Evolutionary conservation across 169 alveolate genomes (phyloP).

Genomic region (Pseudocohnilembus persalinus): DNA sequence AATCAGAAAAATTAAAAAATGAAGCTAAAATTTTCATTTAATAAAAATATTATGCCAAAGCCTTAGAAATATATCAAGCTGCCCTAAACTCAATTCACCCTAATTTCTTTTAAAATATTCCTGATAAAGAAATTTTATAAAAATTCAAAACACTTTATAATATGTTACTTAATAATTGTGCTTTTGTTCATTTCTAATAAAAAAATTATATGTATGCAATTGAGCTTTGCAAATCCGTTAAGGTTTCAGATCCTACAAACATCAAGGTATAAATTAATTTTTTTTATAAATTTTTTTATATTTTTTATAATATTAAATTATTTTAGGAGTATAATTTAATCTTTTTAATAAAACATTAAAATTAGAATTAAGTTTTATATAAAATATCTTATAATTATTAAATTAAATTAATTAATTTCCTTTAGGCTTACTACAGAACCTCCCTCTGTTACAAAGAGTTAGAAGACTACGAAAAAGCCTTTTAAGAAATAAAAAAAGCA

Average conservation of each 20-base stretch:
- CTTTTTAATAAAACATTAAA: too few relatives aligned
- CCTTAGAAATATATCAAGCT: background rate
- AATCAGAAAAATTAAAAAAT: background rate
- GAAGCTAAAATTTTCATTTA: background rate
- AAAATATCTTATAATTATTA: too few relatives aligned
- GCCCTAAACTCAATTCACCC: background rate
- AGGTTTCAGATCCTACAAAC: background rate
- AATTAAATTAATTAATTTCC: too few relatives aligned
- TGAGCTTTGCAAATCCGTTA: background rate
- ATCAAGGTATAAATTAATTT: background rate
- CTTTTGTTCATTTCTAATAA: background rate
- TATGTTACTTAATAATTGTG: background rate
- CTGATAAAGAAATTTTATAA: background rate
- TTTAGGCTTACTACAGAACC: background rate
- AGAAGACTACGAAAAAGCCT: background rate
- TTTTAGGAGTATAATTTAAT: too few relatives aligned
- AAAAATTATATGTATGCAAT: background rate
- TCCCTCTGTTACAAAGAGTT: background rate
- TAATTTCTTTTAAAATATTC: too few relatives aligned
- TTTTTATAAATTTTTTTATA: too few relatives aligned
- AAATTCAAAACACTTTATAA: too few relatives aligned
- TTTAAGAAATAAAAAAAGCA: background rate
- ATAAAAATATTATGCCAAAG: background rate
- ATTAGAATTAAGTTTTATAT: too few relatives aligned
- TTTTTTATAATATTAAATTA: too few relatives aligned